These are phyloP conservation scores for Magnolia sinica DNA, from an alignment of 164 flowering plant genomes.

Conservation along the genomic window DNA sequence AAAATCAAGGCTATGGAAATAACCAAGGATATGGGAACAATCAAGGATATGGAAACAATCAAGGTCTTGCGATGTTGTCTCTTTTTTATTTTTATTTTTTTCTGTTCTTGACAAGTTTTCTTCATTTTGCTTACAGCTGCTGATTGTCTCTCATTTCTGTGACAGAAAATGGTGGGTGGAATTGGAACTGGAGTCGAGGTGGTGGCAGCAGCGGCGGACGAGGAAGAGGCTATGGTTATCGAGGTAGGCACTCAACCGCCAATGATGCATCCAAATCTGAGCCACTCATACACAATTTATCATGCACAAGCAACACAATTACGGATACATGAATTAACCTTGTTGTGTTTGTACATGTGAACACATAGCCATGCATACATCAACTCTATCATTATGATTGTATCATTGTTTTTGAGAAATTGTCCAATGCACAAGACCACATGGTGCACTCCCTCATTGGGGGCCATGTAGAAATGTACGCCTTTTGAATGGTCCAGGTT, in stretches of 20 bases:
- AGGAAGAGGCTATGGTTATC: slow-evolving; percentile 49
- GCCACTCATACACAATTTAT: neutral
- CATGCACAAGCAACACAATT: neutral
- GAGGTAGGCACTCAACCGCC: slow-evolving; percentile 26
- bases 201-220: slow-evolving; percentile 52
- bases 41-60: slow-evolving; percentile 4
- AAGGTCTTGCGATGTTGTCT: slow-evolving; percentile 11
- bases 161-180: slow-evolving; percentile 52
- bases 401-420: neutral
- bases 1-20: neutral
- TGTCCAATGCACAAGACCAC: neutral
- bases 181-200: slow-evolving; percentile 39
- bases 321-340: neutral
- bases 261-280: neutral
- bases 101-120: neutral
- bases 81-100: too few species aligned
- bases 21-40: neutral
- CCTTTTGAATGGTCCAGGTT: too few species aligned
- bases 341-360: neutral
- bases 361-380: too few species aligned
- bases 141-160: neutral
- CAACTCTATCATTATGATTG: too few species aligned
- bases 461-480: neutral
- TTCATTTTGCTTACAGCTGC: neutral
- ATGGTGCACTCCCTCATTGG: neutral